Evolutionary conservation across 306 rosid species (phyloP).

Genomic region (Albizia julibrissin): DNA sequence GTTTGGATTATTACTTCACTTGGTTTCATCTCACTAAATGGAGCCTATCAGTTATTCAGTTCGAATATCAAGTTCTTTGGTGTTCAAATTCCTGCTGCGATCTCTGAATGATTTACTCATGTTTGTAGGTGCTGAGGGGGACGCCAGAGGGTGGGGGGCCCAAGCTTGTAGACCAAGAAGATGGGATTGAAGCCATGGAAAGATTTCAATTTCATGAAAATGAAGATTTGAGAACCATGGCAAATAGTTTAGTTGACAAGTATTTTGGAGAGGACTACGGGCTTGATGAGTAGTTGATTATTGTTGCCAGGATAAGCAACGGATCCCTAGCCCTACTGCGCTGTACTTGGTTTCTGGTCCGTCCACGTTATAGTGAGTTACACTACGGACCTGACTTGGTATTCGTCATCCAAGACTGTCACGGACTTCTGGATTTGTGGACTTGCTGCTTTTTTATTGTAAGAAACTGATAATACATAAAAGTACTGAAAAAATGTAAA

Average conservation of each 20-base stretch:
- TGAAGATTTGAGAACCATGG: constrained; percentile 90
- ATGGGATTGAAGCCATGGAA: constrained; percentile 97
- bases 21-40: constrained; percentile 12
- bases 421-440: constrained; percentile 5
- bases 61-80: constrained; percentile 12
- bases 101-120: constrained; percentile 20
- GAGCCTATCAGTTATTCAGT: not conserved
- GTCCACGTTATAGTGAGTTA: constrained; percentile 14
- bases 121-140: constrained; percentile 82
- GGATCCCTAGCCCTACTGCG: not conserved
- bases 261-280: constrained; percentile 95
- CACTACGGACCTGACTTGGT: constrained; percentile 11
- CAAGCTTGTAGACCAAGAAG: constrained; percentile 85
- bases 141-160: constrained; percentile 86
- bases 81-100: constrained; percentile 13
- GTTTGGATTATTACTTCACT: constrained; percentile 15
- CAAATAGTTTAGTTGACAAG: constrained; percentile 80
- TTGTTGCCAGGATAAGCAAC: not conserved
- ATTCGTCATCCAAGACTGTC: constrained; percentile 27
- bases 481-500: constrained; percentile 31
- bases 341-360: constrained; percentile 11
- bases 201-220: constrained; percentile 95
- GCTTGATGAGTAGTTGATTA: constrained; percentile 53
- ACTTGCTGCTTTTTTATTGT: not conserved
- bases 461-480: not conserved